Evolutionary conservation across 2,329 filamentous ascomycete genomes (phyloP).

Genomic region (Albifimbria verrucaria): DNA sequence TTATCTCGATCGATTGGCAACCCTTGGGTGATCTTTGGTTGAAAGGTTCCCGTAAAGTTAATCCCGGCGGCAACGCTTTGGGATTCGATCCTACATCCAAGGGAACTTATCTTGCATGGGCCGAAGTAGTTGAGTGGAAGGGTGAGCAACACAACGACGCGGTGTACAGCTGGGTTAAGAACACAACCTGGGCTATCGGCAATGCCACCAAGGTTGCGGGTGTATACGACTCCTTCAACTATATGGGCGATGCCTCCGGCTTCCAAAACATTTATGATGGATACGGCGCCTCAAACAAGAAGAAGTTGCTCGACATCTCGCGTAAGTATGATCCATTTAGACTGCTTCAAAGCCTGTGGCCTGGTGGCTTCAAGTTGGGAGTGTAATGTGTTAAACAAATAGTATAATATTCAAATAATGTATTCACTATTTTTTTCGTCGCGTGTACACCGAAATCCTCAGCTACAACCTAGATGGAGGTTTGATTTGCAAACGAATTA

Average conservation of each 20-base stretch:
- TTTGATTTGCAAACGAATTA: no score
- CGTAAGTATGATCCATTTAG: slow-evolving; percentile 11
- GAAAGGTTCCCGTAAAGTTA: slow-evolving; percentile 7
- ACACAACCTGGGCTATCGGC: slow-evolving; percentile 10
- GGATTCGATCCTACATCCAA: slow-evolving; percentile 10
- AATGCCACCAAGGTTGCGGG: slow-evolving; percentile 11
- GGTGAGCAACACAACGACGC: slow-evolving; percentile 11
- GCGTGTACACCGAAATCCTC: no score
- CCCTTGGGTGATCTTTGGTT: slow-evolving; percentile 10
- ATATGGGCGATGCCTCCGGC: slow-evolving; percentile 13
- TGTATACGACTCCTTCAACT: slow-evolving; percentile 9
- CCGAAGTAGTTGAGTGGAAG: slow-evolving; percentile 15
- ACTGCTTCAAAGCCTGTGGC: slow-evolving; percentile 11
- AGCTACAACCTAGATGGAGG: no score
- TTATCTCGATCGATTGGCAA: slow-evolving; percentile 13
- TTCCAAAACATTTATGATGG: slow-evolving; percentile 11
- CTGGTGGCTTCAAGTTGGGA: slow-evolving; percentile 11
- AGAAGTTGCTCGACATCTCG: slow-evolving; percentile 7
- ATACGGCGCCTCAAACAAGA: slow-evolving; percentile 8
- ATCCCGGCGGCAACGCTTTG: slow-evolving; percentile 7
- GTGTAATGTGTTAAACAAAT: no score
- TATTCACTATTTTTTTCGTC: no score
- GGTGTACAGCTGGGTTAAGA: slow-evolving; percentile 10
- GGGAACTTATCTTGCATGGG: slow-evolving; percentile 13
- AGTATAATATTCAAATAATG: no score